Conservation (phyloP, 306 rosid genomes). For the Rubus parviflorus region DNA sequence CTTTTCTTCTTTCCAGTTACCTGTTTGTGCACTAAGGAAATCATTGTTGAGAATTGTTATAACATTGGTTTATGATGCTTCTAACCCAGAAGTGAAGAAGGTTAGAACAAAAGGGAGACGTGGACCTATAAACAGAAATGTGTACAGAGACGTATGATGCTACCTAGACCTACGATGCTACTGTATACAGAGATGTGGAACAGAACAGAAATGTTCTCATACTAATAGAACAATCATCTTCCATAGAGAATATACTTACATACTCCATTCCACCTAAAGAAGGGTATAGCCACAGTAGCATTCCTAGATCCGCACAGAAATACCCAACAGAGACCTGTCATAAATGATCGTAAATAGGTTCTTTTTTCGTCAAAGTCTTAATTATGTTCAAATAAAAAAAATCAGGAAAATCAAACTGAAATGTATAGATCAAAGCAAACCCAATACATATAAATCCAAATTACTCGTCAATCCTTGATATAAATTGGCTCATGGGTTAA, state of each 20-base stretch:
- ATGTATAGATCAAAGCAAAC: neutral
- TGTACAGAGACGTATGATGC: neutral
- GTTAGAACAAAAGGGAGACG: neutral
- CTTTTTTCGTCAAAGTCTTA: neutral
- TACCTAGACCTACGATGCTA: no score
- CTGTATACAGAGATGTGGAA: no score
- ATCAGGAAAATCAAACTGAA: neutral
- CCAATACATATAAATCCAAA: neutral
- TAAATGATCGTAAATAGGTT: constrained; percentile 2
- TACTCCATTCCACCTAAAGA: constrained; percentile 55
- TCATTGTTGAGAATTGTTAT: neutral
- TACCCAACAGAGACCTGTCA: constrained; percentile 52
- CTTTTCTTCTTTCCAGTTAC: neutral
- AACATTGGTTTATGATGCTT: constrained; percentile 1
- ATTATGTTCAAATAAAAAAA: neutral
- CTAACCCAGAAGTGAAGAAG: constrained; percentile 7
- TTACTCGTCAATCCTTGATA: neutral
- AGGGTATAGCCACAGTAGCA: constrained; percentile 53
- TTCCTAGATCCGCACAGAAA: constrained; percentile 46
- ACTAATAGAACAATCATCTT: constrained; percentile 12
- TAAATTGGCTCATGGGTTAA: neutral
- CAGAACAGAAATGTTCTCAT: neutral
- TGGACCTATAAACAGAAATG: neutral
- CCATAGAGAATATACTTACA: constrained; percentile 39
- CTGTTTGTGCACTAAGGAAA: neutral